Evolutionary conservation across 306 rosid species (phyloP).

Genomic region (Ammopiptanthus mongolicus): DNA sequence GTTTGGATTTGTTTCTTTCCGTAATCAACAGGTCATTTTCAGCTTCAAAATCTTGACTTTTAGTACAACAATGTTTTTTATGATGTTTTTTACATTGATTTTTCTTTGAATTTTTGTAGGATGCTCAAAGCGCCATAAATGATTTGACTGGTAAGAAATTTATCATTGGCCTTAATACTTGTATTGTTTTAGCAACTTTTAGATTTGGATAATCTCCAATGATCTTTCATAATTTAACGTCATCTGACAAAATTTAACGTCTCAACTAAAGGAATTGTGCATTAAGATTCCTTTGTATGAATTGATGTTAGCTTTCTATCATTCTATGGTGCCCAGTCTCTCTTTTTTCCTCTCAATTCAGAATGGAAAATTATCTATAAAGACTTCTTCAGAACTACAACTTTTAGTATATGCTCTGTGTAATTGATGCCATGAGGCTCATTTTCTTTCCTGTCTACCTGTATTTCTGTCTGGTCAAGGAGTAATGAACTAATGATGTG

Average conservation of each 20-base stretch:
- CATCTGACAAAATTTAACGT: not conserved
- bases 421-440: not conserved
- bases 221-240: not conserved
- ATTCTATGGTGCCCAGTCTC: not conserved
- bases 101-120: conserved; percentile 41
- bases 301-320: not conserved
- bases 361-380: not conserved
- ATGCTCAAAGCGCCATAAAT: conserved; percentile 94
- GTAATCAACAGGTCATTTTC: conserved; percentile 70
- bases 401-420: not conserved
- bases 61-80: not conserved
- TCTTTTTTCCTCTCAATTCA: not conserved
- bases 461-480: not conserved
- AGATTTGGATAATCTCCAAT: not conserved
- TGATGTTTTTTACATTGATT: conserved; percentile 7
- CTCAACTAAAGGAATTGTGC: not conserved
- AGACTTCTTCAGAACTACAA: not conserved
- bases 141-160: conserved; percentile 83
- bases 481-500: not conserved
- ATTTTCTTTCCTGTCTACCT: not conserved
- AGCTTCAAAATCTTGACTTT: not conserved
- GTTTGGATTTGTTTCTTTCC: conserved; percentile 96
- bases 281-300: not conserved
- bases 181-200: not conserved
- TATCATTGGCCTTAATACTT: not conserved